Percentiles rank a stretch among this genome's conserved stretches.
These are phyloP conservation scores for Aspergillus sp. DNA, from an alignment of 2,329 filamentous ascomycete species.

Conservation along the genomic window DNA sequence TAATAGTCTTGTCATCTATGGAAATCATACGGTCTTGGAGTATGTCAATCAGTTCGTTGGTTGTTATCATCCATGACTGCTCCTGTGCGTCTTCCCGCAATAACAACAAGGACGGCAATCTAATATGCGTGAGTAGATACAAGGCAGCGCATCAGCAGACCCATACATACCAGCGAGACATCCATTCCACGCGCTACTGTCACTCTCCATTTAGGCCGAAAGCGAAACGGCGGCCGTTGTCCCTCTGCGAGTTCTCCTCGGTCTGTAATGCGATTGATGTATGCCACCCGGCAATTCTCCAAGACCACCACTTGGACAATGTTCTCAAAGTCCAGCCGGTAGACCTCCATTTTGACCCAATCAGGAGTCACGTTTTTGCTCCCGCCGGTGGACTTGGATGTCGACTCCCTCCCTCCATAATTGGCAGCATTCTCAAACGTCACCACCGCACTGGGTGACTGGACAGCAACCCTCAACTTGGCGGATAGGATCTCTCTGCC, in stretches of 20 bases:
- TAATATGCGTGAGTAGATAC: background rate
- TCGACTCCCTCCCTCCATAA: background rate
- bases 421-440: constrained; percentile 11
- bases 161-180: constrained; percentile 12
- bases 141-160: background rate
- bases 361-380: background rate
- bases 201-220: constrained; percentile 17
- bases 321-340: constrained; percentile 13
- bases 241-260: constrained; percentile 11
- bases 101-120: constrained; percentile 17
- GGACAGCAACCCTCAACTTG: constrained; percentile 15
- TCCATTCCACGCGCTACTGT: constrained; percentile 15
- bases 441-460: constrained; percentile 10
- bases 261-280: constrained; percentile 13
- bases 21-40: too few relatives aligned
- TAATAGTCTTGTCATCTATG: too few relatives aligned
- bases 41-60: too few relatives aligned
- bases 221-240: constrained; percentile 16
- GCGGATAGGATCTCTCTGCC: constrained; percentile 10
- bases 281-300: constrained; percentile 9
- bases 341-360: constrained; percentile 12
- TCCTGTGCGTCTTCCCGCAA: constrained; percentile 13
- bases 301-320: constrained; percentile 14
- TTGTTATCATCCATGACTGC: background rate
- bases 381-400: too few relatives aligned